Percentiles rank a stretch among this genome's conserved stretches.
phyloP scores from a whole-genome alignment of 345 rosid species.

The Ricinus communis region DNA sequence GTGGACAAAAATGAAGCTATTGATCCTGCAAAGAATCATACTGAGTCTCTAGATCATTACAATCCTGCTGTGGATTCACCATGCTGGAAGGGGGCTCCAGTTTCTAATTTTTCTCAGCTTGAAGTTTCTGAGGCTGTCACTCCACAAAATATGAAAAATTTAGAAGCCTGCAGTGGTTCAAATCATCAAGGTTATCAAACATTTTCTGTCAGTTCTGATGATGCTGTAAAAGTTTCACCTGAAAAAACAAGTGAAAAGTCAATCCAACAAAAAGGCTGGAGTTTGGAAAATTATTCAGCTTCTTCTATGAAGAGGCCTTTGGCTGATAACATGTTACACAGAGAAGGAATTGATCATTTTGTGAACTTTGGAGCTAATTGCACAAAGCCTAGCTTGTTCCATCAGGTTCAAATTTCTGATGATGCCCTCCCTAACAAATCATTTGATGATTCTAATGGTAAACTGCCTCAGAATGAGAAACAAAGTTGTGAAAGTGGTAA shows the following conservation, averaged over 20 bases:
- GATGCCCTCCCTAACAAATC: slow-evolving; percentile 25
- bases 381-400: slow-evolving; percentile 18
- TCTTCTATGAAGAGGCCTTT: slow-evolving; percentile 25
- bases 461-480: slow-evolving; percentile 26
- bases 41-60: slow-evolving; percentile 43
- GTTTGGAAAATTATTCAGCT: slow-evolving; percentile 14
- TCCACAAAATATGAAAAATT: slow-evolving; percentile 31
- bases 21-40: slow-evolving; percentile 34
- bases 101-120: slow-evolving; percentile 34
- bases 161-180: slow-evolving; percentile 37
- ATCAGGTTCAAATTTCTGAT: slow-evolving; percentile 25
- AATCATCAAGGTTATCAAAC: slow-evolving; percentile 36
- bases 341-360: slow-evolving; percentile 26
- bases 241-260: slow-evolving; percentile 27
- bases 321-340: slow-evolving; percentile 10
- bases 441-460: slow-evolving; percentile 25
- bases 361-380: slow-evolving; percentile 22
- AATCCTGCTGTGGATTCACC: slow-evolving; percentile 52
- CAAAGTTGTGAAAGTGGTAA: slow-evolving; percentile 26
- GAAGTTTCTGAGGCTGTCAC: slow-evolving; percentile 29
- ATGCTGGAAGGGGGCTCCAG: slow-evolving; percentile 54
- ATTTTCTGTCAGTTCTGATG: slow-evolving; percentile 21
- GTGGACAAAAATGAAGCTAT: slow-evolving; percentile 34
- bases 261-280: slow-evolving; percentile 15
- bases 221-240: slow-evolving; percentile 26